Base-by-base conservation (phyloP, 2,329 filamentous ascomycete species). In the Penicillium sp. region DNA sequence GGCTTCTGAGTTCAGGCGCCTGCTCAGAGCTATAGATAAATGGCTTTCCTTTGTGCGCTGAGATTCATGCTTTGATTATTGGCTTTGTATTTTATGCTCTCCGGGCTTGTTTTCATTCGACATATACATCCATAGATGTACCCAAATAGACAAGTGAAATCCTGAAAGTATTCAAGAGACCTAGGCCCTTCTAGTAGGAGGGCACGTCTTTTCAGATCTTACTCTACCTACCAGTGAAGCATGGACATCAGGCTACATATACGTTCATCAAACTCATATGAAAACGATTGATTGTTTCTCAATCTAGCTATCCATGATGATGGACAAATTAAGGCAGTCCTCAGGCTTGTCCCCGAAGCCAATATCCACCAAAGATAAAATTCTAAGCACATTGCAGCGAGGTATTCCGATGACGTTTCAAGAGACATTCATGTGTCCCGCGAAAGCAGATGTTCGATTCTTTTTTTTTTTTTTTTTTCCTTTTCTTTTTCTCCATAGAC, bases 341-440 rank as follows among this genome's bases (percentile, higher is more conserved):
- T 13, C 4, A 41, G 19, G 37, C 37, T 24, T 31, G 8, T n/a
- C n/a, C 24, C 26, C 6, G 24, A 43, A 48, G n/a, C 32, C 24
- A 43, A 43, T 42, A 17, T 21, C n/a, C 22, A 42, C 35, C n/a
- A 15, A 46, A 46, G 31, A 47, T 42, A 42, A 50, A 37, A 47
- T 24, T 41, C 26, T 39, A 37, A 38, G 21, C 33, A 45, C 33
- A 49, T 44, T 32, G 34, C 19, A 40, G 34, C 9, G 33, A 31
- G 32, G 26, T 35, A 31, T 24, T 45, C 38, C 33, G 45, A 34
- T 19, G 15, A n/a, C 24, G 15, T n/a, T 26, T 28, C 13, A 43
- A 43, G 17, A 37, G 28, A 33, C 28, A 49, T 22, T 15, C 15
- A 12, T 21, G 19, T 28, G 34, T 33, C 33, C 13, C 12, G 13